Percentiles rank a stretch among this genome's conserved stretches.
Evolutionary conservation across 2,329 filamentous ascomycete species (phyloP).

Genomic region (Venturia nashicola): DNA sequence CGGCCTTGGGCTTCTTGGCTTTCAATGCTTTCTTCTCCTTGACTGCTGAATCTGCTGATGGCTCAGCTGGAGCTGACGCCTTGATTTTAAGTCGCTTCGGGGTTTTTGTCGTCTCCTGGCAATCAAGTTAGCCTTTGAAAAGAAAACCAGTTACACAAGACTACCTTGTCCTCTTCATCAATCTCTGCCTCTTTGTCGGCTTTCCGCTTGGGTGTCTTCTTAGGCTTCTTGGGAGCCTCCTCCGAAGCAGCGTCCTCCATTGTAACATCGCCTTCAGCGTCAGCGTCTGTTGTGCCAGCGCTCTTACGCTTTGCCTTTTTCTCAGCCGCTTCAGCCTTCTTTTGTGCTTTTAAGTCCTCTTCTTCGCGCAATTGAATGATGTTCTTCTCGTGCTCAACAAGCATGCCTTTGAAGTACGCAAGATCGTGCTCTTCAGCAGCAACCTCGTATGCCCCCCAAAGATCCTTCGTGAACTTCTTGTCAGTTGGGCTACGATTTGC

Average conservation of each 20-base stretch:
- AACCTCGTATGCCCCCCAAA: slow-evolving; percentile 68
- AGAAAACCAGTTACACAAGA: slow-evolving; percentile 8
- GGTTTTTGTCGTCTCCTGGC: slow-evolving; percentile 30
- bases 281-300: slow-evolving; percentile 16
- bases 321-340: slow-evolving; percentile 39
- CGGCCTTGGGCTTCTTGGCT: slow-evolving; percentile 45
- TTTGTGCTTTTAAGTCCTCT: slow-evolving; percentile 23
- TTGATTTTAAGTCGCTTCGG: slow-evolving; percentile 31
- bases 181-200: slow-evolving; percentile 16
- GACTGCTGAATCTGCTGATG: slow-evolving; percentile 16
- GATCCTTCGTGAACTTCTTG: slow-evolving; percentile 70
- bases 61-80: slow-evolving; percentile 1
- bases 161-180: slow-evolving; percentile 18
- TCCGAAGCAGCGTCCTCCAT: slow-evolving; percentile 22
- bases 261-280: slow-evolving; percentile 23
- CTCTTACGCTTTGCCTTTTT: slow-evolving; percentile 29
- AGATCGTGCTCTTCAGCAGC: slow-evolving; percentile 69
- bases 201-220: slow-evolving; percentile 46
- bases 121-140: background rate
- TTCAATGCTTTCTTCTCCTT: slow-evolving; percentile 29
- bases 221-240: slow-evolving; percentile 9
- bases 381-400: slow-evolving; percentile 47
- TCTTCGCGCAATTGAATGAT: slow-evolving; percentile 47
- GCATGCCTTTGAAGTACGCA: slow-evolving; percentile 69
- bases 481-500: slow-evolving; percentile 57